Evolutionary conservation across 164 flowering plant genomes (phyloP).

Genomic region (Tetracentron sinense): DNA sequence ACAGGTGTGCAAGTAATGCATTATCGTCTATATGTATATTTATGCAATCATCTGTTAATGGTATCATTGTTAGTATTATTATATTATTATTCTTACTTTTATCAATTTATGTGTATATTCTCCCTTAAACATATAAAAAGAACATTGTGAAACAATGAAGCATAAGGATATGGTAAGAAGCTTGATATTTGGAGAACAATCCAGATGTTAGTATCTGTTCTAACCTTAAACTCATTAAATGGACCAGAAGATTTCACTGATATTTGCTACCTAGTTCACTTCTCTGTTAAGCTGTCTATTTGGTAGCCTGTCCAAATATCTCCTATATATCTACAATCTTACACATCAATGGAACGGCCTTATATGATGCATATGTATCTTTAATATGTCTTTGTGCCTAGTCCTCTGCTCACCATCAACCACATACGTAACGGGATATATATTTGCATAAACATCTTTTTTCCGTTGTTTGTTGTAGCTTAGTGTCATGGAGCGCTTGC

Average conservation of each 20-base stretch:
- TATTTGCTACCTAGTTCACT: background rate
- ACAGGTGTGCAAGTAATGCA: no score
- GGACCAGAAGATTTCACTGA: background rate
- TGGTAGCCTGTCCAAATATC: background rate
- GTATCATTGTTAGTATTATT: background rate
- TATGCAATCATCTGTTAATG: background rate
- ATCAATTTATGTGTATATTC: no score
- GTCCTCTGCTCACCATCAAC: background rate
- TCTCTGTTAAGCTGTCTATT: no score
- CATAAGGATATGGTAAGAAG: background rate
- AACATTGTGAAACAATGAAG: background rate
- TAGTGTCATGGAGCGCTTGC: no score
- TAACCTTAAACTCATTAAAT: no score
- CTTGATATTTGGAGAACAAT: no score
- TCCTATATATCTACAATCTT: background rate
- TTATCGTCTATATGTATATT: background rate
- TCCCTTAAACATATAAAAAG: background rate
- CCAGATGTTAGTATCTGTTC: no score
- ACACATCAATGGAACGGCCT: background rate
- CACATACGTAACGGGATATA: no score
- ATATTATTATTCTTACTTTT: no score
- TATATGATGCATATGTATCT: background rate
- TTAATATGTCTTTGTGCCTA: no score
- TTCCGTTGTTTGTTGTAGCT: no score
- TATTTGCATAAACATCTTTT: no score